Conservation (phyloP, 768 basidiomycete genomes). For the Heimioporus sp. region DNA sequence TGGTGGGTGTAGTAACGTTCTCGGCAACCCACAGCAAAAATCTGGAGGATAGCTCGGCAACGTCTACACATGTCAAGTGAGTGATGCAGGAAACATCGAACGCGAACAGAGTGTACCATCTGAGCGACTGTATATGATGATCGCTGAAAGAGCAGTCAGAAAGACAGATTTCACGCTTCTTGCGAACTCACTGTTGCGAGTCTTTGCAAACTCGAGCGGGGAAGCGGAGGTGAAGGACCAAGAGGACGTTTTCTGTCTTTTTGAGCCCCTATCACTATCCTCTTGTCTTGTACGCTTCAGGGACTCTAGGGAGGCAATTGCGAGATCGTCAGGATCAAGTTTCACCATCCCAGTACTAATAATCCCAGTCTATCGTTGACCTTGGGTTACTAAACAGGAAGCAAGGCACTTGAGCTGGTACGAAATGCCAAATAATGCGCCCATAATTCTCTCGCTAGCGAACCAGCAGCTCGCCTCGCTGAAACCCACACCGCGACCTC, state of each 20-base stretch:
- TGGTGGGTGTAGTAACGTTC: not conserved
- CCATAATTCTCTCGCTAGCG: constrained; percentile 29
- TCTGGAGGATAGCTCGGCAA: constrained; percentile 13
- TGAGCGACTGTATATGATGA: constrained; percentile 14
- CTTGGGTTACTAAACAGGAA: too few relatives aligned
- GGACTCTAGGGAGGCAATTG: constrained; percentile 12
- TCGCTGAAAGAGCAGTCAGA: constrained; percentile 13
- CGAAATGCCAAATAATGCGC: constrained; percentile 54
- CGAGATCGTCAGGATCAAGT: too few relatives aligned
- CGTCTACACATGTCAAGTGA: constrained; percentile 13
- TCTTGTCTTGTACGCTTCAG: constrained; percentile 14
- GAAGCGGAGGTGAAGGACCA: constrained; percentile 3
- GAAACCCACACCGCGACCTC: constrained; percentile 35
- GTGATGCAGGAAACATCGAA: not conserved
- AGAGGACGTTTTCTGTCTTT: constrained; percentile 8
- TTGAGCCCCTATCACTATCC: constrained; percentile 1
- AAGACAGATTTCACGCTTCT: not conserved
- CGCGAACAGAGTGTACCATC: constrained; percentile 12
- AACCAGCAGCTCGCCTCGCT: constrained; percentile 19
- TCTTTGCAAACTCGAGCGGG: constrained; percentile 16
- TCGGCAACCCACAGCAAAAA: constrained; percentile 19
- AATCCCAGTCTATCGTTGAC: too few relatives aligned
- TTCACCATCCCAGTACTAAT: too few relatives aligned
- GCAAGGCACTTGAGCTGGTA: too few relatives aligned
- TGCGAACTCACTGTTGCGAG: constrained; percentile 19